Evolutionary conservation across 306 rosid genomes (phyloP).

Genomic region (Acacia melanoxylon): DNA sequence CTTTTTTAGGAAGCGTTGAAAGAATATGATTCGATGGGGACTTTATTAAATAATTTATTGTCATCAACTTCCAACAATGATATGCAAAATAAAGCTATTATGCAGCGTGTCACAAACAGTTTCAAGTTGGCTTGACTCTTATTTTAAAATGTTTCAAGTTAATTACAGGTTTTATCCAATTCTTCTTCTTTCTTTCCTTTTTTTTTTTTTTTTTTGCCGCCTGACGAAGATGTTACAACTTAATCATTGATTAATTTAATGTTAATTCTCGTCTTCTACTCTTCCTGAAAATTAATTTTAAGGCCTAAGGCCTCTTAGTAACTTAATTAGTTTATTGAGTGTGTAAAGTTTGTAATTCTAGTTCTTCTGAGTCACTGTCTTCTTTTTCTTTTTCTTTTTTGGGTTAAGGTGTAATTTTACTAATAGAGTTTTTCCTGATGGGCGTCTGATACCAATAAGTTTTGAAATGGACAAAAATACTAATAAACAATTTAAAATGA

Average conservation of each 20-base stretch:
- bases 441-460: fast-evolving
- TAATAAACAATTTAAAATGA: no score
- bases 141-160: no score
- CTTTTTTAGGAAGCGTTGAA: background rate
- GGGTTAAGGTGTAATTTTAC: no score
- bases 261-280: background rate
- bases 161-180: no score
- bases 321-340: background rate
- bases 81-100: background rate
- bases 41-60: background rate
- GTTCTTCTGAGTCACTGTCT: no score
- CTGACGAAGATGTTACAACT: background rate
- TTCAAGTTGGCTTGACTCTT: background rate
- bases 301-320: background rate
- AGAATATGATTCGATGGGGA: background rate
- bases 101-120: background rate
- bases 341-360: no score
- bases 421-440: fast-evolving
- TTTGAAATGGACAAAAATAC: no score
- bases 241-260: no score
- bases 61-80: background rate
- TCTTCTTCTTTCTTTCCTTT: background rate
- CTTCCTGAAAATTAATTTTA: background rate
- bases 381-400: no score
- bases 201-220: no score